Evolutionary conservation across 2,329 filamentous ascomycete genomes (phyloP).

Genomic region (Xylariomycetidae sp.): DNA sequence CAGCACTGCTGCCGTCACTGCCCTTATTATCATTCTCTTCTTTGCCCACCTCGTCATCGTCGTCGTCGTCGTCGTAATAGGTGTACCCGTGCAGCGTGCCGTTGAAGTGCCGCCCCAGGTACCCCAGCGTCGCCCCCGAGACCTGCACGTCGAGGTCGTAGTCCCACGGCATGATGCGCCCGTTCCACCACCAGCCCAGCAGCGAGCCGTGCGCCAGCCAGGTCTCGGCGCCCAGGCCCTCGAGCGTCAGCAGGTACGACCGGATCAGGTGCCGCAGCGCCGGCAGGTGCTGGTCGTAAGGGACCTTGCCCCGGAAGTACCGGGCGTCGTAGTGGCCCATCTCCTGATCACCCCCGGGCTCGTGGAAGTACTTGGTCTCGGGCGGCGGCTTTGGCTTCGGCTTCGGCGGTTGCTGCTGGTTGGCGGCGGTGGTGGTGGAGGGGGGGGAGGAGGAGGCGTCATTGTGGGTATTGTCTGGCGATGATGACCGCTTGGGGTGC

Average conservation of each 20-base stretch:
- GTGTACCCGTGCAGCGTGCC: slow-evolving; percentile 59
- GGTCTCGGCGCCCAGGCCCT: slow-evolving; percentile 64
- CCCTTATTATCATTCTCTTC: too few species aligned
- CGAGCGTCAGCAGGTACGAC: slow-evolving; percentile 67
- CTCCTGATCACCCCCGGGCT: slow-evolving; percentile 55
- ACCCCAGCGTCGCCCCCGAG: slow-evolving; percentile 58
- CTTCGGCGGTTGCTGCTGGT: too few species aligned
- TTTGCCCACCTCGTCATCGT: slow-evolving; percentile 18
- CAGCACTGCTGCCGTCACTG: too few species aligned
- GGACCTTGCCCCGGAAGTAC: slow-evolving; percentile 60
- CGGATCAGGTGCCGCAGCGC: slow-evolving; percentile 66
- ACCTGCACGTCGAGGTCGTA: slow-evolving; percentile 82
- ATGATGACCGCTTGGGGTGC: too few species aligned
- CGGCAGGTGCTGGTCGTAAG: slow-evolving; percentile 61
- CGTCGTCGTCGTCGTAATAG: slow-evolving; percentile 37
- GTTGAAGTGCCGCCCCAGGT: slow-evolving; percentile 64
- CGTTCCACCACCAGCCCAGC: slow-evolving; percentile 88
- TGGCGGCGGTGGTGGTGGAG: too few species aligned
- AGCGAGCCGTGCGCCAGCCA: slow-evolving; percentile 85
- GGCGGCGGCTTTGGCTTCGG: too few species aligned
- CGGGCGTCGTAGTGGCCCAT: slow-evolving; percentile 71
- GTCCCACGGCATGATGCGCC: slow-evolving; percentile 74
- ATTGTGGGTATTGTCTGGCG: too few species aligned
- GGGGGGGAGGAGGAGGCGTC: too few species aligned
- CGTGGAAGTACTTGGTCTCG: slow-evolving; percentile 59